Evolutionary conservation across 192 early-diverging fungal species (phyloP).

Genomic region (Gigaspora rosea): DNA sequence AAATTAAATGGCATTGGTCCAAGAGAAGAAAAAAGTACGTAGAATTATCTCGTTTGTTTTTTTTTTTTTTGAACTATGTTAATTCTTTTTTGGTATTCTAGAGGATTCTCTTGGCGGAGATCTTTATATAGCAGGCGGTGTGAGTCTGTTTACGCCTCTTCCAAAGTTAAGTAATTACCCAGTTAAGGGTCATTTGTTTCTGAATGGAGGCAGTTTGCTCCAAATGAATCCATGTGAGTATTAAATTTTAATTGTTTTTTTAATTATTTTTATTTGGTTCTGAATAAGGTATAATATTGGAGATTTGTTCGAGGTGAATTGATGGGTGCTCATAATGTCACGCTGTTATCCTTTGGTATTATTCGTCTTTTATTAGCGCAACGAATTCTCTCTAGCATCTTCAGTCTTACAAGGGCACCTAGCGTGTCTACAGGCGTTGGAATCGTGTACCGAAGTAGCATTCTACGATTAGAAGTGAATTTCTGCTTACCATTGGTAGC

Average conservation of each 20-base stretch:
- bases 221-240: constrained; percentile 52
- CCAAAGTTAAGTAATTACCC: constrained; percentile 66
- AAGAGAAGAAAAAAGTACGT: constrained; percentile 71
- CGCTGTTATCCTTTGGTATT: background rate
- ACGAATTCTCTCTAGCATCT: constrained; percentile 36
- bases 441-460: constrained; percentile 81
- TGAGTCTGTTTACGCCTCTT: constrained; percentile 81
- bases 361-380: constrained; percentile 11
- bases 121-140: constrained; percentile 73
- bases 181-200: constrained; percentile 82
- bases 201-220: constrained; percentile 78
- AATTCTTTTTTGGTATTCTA: constrained; percentile 22
- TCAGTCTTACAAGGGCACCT: constrained; percentile 58
- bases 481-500: constrained; percentile 81
- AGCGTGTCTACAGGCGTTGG: constrained; percentile 80
- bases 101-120: constrained; percentile 90
- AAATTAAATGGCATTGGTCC: constrained; percentile 85
- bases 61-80: background rate
- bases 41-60: background rate
- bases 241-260: too few species aligned
- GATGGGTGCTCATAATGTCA: background rate
- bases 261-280: background rate
- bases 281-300: background rate
- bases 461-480: constrained; percentile 88
- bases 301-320: background rate